Base-by-base conservation (phyloP, 1,284 basidiomycete genomes). In the Sanghuangporus baumii region DNA sequence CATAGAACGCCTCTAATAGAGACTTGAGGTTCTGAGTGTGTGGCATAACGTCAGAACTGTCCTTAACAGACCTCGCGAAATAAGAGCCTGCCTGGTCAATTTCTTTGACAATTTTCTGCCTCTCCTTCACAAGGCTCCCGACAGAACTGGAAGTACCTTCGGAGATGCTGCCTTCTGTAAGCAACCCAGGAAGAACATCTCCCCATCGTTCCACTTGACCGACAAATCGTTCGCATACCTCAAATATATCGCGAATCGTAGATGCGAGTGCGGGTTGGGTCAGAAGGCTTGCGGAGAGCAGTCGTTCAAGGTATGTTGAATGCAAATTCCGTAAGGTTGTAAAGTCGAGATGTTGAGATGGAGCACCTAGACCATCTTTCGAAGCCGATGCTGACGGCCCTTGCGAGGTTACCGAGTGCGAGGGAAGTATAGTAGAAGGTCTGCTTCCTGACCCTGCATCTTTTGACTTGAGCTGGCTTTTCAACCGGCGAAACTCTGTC, bases 131-230 rank as follows among this genome's bases (percentile, higher is more conserved):
- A 80, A 88, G 79, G 46, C 76, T 76, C 3, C 87, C 90, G 8
- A 92, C 83, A 61, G 79, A 78, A 60, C 82, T 80, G 16, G 75
- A 77, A 2, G 77, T 82, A 14, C 81, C 81, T 3, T 71, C 71
- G 4, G 78, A 77, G 55, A 89, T 71, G 69, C 87, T 90, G 26
- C 89, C 91, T 69, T 94, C 93, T 65, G 86, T 87, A 46, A 95
- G 74, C 48, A 95, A 77, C 0, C 88, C 90, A 9, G 94, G 94
- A 1, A 96, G 76, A 2, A 96, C 85, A 70, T 96, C 93, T 0
- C 91, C 91, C 94, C 94, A 96, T 55, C 93, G 77, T 73, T 95
- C 93, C 0, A 95, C 84, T 63, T 92, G 84, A 7, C 86, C 91
- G 14, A 88, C 89, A 69, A 96, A 93, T 7, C 86, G 81, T 71